Conservation (phyloP, 1,139 yeast genomes). For the Spathaspora sp. region DNA sequence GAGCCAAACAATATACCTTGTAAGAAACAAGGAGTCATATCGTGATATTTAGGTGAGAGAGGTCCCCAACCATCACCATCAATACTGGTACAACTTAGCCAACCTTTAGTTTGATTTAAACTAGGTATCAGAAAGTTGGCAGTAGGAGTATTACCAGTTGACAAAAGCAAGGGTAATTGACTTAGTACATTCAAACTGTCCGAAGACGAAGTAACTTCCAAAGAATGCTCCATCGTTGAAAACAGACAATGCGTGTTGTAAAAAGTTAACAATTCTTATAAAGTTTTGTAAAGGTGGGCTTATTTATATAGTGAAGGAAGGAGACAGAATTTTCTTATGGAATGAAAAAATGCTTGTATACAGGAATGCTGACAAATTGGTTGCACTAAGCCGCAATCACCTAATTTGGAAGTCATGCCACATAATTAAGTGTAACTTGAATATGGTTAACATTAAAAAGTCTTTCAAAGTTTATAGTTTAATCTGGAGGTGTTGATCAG, state of each 20-base stretch:
- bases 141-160: not conserved
- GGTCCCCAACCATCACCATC: slow-evolving; percentile 74
- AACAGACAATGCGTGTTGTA: too few species aligned
- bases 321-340: not conserved
- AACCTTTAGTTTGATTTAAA: slow-evolving; percentile 6
- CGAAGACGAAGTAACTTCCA: not conserved
- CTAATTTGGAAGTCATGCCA: slow-evolving; percentile 1
- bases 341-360: not conserved
- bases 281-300: too few species aligned
- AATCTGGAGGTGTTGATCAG: too few species aligned
- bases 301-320: not conserved
- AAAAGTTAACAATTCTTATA: too few species aligned
- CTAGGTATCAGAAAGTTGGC: not conserved
- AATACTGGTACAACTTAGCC: slow-evolving; percentile 17
- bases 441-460: too few species aligned
- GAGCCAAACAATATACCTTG: slow-evolving; percentile 64
- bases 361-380: slow-evolving; percentile 7
- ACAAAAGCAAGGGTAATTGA: not conserved
- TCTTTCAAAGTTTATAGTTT: too few species aligned
- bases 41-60: slow-evolving; percentile 54
- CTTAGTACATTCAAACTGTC: not conserved
- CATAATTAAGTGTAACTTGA: too few species aligned
- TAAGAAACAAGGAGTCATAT: slow-evolving; percentile 79
- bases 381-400: not conserved
- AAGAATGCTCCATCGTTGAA: not conserved